Percentiles rank a stretch among this genome's conserved stretches.
These are phyloP conservation scores for Earliella scabrosa DNA, from an alignment of 1,284 basidiomycete species.

Conservation along the genomic window DNA sequence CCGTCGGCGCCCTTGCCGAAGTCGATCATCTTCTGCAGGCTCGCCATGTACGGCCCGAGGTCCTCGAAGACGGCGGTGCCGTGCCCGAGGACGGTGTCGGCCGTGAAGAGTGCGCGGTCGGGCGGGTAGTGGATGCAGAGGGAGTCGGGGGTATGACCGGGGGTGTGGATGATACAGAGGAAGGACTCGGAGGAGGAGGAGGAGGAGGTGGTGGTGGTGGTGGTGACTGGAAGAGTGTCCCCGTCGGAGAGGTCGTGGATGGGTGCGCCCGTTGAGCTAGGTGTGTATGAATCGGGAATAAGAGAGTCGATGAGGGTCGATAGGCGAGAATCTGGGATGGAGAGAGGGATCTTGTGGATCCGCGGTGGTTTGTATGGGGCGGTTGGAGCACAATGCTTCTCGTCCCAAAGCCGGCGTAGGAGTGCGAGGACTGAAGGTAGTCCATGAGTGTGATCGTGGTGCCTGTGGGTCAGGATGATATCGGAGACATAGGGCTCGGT, in stretches of 20 bases:
- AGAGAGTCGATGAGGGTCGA: slow-evolving; percentile 48
- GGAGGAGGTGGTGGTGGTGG: slow-evolving; percentile 20
- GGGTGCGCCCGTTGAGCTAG: slow-evolving; percentile 41
- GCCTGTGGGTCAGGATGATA: slow-evolving; percentile 91
- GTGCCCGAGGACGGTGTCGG: slow-evolving; percentile 90
- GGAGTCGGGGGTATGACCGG: slow-evolving; percentile 92
- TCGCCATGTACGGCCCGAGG: slow-evolving; percentile 72
- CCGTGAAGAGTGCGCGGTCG: slow-evolving; percentile 80
- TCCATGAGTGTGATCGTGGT: slow-evolving; percentile 87
- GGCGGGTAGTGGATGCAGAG: slow-evolving; percentile 71
- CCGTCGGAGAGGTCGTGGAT: slow-evolving; percentile 63
- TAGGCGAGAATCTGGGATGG: slow-evolving; percentile 36
- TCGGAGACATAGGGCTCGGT: slow-evolving; percentile 68
- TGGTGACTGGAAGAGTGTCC: slow-evolving; percentile 48
- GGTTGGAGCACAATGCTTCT: slow-evolving; percentile 40
- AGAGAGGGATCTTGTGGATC: slow-evolving; percentile 70
- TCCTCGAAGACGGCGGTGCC: slow-evolving; percentile 93
- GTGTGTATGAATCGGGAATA: slow-evolving; percentile 47
- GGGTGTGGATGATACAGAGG: slow-evolving; percentile 82
- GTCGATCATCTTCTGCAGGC: slow-evolving; percentile 66
- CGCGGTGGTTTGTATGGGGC: slow-evolving; percentile 62
- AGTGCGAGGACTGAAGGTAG: slow-evolving; percentile 73
- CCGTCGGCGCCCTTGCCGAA: slow-evolving; percentile 33
- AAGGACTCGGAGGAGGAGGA: slow-evolving; percentile 18
- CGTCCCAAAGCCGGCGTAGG: slow-evolving; percentile 63